These are phyloP conservation scores for Dryas drummondii DNA, from an alignment of 306 rosid genomes.

Conservation along the genomic window DNA sequence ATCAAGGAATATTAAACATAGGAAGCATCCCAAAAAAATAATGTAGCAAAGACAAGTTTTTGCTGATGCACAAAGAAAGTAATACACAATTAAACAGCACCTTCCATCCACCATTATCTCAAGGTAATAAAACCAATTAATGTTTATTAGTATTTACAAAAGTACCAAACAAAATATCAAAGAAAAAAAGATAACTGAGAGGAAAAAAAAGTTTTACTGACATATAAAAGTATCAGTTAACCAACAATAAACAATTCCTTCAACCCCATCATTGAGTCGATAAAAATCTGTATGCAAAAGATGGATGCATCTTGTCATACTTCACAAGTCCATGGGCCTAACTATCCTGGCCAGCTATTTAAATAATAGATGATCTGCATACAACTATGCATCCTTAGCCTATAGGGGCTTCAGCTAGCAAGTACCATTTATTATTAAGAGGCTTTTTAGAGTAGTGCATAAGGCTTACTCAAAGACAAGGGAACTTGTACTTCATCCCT, in stretches of 20 bases:
- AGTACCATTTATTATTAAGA: background rate
- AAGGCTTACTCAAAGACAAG: background rate
- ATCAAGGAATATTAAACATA: constrained; percentile 4
- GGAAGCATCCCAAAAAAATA: background rate
- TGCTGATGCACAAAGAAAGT: background rate
- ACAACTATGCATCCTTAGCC: background rate
- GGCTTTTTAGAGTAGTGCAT: background rate
- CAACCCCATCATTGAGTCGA: background rate
- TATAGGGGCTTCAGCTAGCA: background rate
- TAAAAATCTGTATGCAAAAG: background rate
- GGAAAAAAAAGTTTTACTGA: background rate
- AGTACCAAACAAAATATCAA: too few relatives aligned
- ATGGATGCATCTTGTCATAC: background rate
- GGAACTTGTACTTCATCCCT: background rate
- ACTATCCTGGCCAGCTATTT: background rate
- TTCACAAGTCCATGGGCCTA: background rate
- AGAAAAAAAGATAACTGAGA: too few relatives aligned
- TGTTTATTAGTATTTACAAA: background rate
- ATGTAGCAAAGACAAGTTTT: background rate
- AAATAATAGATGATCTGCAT: background rate
- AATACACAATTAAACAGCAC: constrained; percentile 14
- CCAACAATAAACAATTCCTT: background rate
- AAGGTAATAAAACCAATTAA: background rate
- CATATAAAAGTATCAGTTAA: background rate
- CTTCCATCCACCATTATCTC: background rate